Evolutionary conservation across 164 flowering plant species (phyloP).

Genomic region (Piper longum): DNA sequence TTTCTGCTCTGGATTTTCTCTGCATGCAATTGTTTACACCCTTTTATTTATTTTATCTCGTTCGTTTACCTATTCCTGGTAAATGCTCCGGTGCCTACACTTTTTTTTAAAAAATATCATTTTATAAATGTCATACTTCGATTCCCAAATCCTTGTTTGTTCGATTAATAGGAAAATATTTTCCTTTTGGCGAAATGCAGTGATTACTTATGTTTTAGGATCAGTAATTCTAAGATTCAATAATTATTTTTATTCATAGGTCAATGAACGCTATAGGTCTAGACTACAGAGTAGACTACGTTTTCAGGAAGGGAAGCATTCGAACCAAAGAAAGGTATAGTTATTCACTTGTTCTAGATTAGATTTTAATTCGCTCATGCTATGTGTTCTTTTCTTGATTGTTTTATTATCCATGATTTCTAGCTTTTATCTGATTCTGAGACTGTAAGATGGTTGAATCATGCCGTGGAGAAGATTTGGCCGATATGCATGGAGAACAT

Average conservation of each 20-base stretch:
- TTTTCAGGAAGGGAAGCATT: slow-evolving; percentile 59
- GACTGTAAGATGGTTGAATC: slow-evolving; percentile 85
- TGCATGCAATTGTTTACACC: slow-evolving; percentile 35
- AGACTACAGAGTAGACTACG: slow-evolving; percentile 49
- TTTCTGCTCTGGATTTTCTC: slow-evolving; percentile 46
- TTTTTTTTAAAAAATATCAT: neutral
- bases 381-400: neutral
- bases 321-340: slow-evolving; percentile 64
- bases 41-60: slow-evolving; percentile 31
- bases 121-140: neutral
- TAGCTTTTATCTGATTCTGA: slow-evolving; percentile 94
- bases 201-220: neutral
- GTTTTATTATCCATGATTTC: neutral
- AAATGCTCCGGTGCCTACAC: neutral
- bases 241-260: slow-evolving; percentile 24
- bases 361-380: neutral
- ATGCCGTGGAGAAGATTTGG: slow-evolving; percentile 88
- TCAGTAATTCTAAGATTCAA: neutral
- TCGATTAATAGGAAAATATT: neutral
- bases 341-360: neutral
- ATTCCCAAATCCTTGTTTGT: neutral
- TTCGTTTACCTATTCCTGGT: slow-evolving; percentile 66
- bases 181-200: neutral
- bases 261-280: slow-evolving; percentile 49
- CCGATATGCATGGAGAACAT: slow-evolving; percentile 86